Base-by-base conservation (phyloP, 805 yeast genomes). In the Isabelozyma pseudorhagii region DNA sequence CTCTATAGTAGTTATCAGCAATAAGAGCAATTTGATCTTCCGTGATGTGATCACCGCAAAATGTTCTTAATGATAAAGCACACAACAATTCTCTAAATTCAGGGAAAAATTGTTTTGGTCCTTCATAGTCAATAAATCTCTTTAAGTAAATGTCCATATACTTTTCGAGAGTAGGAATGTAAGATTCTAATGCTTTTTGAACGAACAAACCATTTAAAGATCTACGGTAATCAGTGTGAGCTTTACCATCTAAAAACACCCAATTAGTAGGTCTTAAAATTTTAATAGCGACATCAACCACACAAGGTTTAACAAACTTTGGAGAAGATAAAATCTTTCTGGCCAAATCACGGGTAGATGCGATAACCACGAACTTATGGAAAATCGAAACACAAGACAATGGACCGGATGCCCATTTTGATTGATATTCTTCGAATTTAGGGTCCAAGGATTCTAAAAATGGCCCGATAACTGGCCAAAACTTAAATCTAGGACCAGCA, bases 241-340 rank as follows among this genome's bases (percentile, higher is more conserved):
- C 96, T 72, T 91, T 91, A 59, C 99, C 99, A 64, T 94, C 99
- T 62, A 91, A 72, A 68, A 94, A 94, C 38, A 94, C 99, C 99
- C 99, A 94, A 76, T 93, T 94, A 43, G 93, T 79, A 44, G 98
- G 97, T 71, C 98, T 84, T 62, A 94, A 76, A 57, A 94, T 89
- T 72, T 94, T 94, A 54, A 85, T 79, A 17, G 99, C 99, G 48
- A 91, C 98, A 66, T 94, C 99, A 55, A 94, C 99, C 52, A 94
- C 97, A 74, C 99, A 94, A 5, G 99, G 99, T 69, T 91, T 91
- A 53, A 91, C 97, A 63, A 79, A 94, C 44, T 82, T 79, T 39
- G 97, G 96, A 15, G 96, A 83, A 63, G 82, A 85, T 60, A 93
- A 78, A 52, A 91, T 83, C 62, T 92, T 92, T 67, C 97, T 83